phyloP scores from a whole-genome alignment of 805 yeast species.

The Middelhovenomyces tepae region DNA sequence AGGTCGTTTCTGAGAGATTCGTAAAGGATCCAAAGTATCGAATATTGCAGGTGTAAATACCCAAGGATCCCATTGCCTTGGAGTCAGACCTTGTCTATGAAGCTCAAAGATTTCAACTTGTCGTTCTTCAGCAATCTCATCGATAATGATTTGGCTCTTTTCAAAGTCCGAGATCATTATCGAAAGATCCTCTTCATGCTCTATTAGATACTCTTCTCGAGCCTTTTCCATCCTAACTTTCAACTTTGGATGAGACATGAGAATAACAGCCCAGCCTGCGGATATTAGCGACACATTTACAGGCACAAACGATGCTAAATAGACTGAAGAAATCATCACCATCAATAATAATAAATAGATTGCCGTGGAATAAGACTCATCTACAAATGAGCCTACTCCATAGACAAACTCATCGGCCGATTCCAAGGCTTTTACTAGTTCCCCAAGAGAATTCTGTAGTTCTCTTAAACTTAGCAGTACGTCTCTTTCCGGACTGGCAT shows the following conservation, averaged over 20 bases:
- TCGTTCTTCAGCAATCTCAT: conserved; percentile 53
- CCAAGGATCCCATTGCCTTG: conserved; percentile 53
- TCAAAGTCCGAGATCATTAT: conserved; percentile 30
- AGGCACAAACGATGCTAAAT: conserved; percentile 36
- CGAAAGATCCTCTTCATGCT: conserved; percentile 26
- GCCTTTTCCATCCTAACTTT: conserved; percentile 23
- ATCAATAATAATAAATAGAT: conserved; percentile 32
- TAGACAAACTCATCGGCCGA: conserved; percentile 45
- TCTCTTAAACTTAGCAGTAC: conserved; percentile 16
- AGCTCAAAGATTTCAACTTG: conserved; percentile 74
- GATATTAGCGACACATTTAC: conserved; percentile 52
- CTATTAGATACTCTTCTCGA: conserved; percentile 15
- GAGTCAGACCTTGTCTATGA: conserved; percentile 53
- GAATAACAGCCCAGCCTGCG: conserved; percentile 47
- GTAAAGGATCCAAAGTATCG: conserved; percentile 37
- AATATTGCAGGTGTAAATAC: conserved; percentile 49
- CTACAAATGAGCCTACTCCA: conserved; percentile 60
- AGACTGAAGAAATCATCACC: conserved; percentile 23
- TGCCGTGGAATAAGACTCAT: conserved; percentile 58
- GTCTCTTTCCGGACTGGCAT: conserved; percentile 13
- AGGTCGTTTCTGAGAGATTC: conserved; percentile 50
- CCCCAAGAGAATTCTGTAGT: conserved; percentile 56
- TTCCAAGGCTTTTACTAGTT: conserved; percentile 42
- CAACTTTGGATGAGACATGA: conserved; percentile 52
- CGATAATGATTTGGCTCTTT: conserved; percentile 43